Conservation (phyloP, 768 basidiomycete species). For the Russula vinacea region DNA sequence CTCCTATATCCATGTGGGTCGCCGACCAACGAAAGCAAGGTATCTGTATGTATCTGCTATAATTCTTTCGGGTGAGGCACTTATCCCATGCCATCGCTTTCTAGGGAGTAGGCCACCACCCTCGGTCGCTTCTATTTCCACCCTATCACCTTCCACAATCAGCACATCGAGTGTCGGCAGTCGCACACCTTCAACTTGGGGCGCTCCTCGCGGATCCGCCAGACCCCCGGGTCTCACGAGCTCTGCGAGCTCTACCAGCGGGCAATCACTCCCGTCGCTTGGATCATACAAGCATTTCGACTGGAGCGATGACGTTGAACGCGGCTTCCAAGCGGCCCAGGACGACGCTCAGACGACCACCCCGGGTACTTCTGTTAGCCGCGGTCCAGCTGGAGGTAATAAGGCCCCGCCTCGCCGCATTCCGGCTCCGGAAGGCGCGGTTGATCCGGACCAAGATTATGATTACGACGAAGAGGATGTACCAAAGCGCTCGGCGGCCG, state of each 20-base stretch:
- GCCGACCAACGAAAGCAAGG: background rate
- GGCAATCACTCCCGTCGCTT: background rate
- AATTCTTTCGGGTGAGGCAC: background rate
- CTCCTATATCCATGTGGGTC: background rate
- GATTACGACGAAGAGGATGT: conserved; percentile 9
- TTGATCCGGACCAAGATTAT: background rate
- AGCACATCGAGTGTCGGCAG: background rate
- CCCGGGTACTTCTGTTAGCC: background rate
- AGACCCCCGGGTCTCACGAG: background rate
- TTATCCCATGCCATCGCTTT: background rate
- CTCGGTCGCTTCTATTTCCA: background rate
- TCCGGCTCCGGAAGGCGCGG: background rate
- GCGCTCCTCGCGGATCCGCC: background rate
- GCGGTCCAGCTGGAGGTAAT: background rate
- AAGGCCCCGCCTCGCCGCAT: background rate
- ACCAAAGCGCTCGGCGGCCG: background rate
- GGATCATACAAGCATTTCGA: background rate
- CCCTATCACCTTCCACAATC: background rate
- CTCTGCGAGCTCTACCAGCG: background rate
- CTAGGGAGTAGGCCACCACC: background rate
- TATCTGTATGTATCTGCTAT: background rate
- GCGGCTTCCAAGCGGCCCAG: background rate
- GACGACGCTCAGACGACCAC: background rate
- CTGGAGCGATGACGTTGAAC: conserved; percentile 22
- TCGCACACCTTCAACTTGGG: background rate